phyloP scores from a whole-genome alignment of 192 early-diverging fungal genomes.

The Coemansia sp. region DNA sequence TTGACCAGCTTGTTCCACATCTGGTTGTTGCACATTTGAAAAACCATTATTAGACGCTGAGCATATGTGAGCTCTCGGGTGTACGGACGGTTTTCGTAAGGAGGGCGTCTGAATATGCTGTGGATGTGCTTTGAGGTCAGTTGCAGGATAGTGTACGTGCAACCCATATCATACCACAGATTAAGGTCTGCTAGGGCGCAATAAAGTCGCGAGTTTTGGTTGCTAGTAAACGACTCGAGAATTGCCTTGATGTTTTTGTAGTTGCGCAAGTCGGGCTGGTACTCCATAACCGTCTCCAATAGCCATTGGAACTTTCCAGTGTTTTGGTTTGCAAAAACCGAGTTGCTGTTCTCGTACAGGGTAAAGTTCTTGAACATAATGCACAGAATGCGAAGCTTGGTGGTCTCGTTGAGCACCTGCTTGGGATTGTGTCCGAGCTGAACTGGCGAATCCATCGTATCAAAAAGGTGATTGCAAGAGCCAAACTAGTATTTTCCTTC shows the following conservation, averaged over 20 bases:
- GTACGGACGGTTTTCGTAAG: constrained; percentile 30
- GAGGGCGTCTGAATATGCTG: constrained; percentile 43
- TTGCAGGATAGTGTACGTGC: constrained; percentile 19
- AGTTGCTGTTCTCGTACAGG: constrained; percentile 24
- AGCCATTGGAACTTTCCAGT: constrained; percentile 14
- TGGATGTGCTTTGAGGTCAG: constrained; percentile 33
- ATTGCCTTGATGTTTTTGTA: constrained; percentile 3
- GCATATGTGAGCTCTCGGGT: constrained; percentile 37
- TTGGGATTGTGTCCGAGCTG: neutral
- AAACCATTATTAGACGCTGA: constrained; percentile 32
- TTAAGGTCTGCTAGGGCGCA: constrained; percentile 25
- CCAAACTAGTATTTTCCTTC: neutral
- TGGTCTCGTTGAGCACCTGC: neutral
- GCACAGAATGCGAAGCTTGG: constrained; percentile 35
- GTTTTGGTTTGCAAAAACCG: neutral
- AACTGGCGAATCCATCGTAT: neutral
- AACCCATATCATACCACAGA: constrained; percentile 22
- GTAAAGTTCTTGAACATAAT: constrained; percentile 36
- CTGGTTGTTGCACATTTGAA: constrained; percentile 16
- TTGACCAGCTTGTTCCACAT: constrained; percentile 21
- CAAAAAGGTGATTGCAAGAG: neutral
- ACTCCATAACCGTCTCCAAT: constrained; percentile 1
- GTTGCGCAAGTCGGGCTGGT: constrained; percentile 20
- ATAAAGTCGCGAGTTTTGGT: constrained; percentile 44
- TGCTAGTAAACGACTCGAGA: constrained; percentile 44